Evolutionary conservation across 805 yeast genomes (phyloP).

Genomic region (Deakozyma indianensis): DNA sequence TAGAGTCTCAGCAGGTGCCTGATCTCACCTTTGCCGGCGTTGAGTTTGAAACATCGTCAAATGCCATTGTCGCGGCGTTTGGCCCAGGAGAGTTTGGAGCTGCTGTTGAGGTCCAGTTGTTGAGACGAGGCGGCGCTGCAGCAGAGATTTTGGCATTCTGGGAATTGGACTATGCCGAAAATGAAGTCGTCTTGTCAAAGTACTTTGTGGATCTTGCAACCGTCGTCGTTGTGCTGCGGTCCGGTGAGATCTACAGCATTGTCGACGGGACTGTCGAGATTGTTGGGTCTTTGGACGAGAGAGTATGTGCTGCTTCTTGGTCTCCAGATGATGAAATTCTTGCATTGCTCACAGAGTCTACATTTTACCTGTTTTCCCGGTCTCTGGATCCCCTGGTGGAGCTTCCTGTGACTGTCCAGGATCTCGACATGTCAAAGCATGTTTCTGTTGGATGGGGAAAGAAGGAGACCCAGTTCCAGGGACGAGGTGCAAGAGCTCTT

Average conservation of each 20-base stretch:
- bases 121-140: slow-evolving; percentile 46
- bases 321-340: slow-evolving; percentile 84
- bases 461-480: slow-evolving; percentile 90
- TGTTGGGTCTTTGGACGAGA: slow-evolving; percentile 73
- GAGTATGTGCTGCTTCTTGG: slow-evolving; percentile 66
- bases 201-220: slow-evolving; percentile 62
- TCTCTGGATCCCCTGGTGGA: slow-evolving; percentile 71
- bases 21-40: slow-evolving; percentile 42
- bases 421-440: slow-evolving; percentile 59
- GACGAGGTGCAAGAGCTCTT: slow-evolving; percentile 65
- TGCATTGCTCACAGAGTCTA: slow-evolving; percentile 47
- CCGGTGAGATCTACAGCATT: slow-evolving; percentile 57
- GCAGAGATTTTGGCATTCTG: slow-evolving; percentile 45
- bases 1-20: slow-evolving; percentile 46
- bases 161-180: slow-evolving; percentile 15
- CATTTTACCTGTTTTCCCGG: slow-evolving; percentile 52
- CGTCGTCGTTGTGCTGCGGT: slow-evolving; percentile 47
- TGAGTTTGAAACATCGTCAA: slow-evolving; percentile 59
- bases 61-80: slow-evolving; percentile 53
- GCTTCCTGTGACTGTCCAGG: slow-evolving; percentile 39
- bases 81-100: slow-evolving; percentile 40
- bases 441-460: slow-evolving; percentile 99
- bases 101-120: slow-evolving; percentile 48
- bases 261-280: slow-evolving; percentile 48
- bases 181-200: slow-evolving; percentile 35